Evolutionary conservation across 192 early-diverging fungal species (phyloP).

Genomic region (Dissophora globulifera): DNA sequence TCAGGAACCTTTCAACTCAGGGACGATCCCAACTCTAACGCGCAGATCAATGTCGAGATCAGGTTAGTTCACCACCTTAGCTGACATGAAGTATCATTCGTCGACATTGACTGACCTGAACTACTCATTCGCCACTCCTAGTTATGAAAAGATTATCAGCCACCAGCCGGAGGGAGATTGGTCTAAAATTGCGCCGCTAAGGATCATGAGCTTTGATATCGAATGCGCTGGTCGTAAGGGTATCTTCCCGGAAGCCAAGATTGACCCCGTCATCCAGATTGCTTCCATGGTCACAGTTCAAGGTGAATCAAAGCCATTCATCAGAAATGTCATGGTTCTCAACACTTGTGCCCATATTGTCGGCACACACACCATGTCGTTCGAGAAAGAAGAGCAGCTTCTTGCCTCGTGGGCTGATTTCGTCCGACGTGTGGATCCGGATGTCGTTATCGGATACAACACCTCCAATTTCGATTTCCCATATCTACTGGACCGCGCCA

Average conservation of each 20-base stretch:
- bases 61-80: slow-evolving; percentile 37
- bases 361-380: slow-evolving; percentile 86
- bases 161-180: slow-evolving; percentile 92
- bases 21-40: slow-evolving; percentile 57
- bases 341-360: slow-evolving; percentile 92
- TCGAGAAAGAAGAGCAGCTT: slow-evolving; percentile 81
- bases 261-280: slow-evolving; percentile 98
- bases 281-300: slow-evolving; percentile 94
- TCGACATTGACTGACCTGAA: no score
- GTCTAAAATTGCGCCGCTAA: slow-evolving; percentile 92
- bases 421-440: slow-evolving; percentile 84
- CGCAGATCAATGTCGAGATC: slow-evolving; percentile 88
- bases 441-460: slow-evolving; percentile 97
- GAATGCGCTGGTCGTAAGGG: slow-evolving; percentile 97
- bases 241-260: slow-evolving; percentile 90
- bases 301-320: slow-evolving; percentile 89
- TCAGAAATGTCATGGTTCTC: slow-evolving; percentile 94
- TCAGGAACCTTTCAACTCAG: slow-evolving; percentile 75
- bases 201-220: slow-evolving; percentile 98
- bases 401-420: slow-evolving; percentile 89
- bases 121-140: no score
- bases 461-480: slow-evolving; percentile 97
- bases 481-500: slow-evolving; percentile 92
- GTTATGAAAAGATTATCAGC: slow-evolving; percentile 80
- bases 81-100: background rate